These are phyloP conservation scores for Takashimella tepidaria DNA, from an alignment of 1,284 basidiomycete species.

Conservation along the genomic window DNA sequence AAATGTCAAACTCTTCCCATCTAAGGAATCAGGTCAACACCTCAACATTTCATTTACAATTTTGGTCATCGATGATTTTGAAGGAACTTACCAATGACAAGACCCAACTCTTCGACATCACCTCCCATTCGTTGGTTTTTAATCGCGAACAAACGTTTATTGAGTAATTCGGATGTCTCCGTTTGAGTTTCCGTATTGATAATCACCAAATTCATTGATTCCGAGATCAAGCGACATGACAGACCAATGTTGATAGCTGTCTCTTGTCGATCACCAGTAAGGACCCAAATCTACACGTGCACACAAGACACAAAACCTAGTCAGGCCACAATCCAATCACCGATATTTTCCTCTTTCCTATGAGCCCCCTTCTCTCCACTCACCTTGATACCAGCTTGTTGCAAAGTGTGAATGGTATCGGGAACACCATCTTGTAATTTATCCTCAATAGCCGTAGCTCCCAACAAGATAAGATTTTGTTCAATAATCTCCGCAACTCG, in stretches of 20 bases:
- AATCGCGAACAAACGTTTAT: constrained; percentile 81
- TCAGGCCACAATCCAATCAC: no score
- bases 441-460: constrained; percentile 98
- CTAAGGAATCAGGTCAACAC: constrained; percentile 48
- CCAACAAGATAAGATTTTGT: constrained; percentile 83
- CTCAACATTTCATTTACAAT: neutral
- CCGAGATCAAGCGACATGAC: constrained; percentile 92
- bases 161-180: constrained; percentile 83
- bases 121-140: constrained; percentile 86
- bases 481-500: constrained; percentile 94
- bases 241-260: constrained; percentile 99
- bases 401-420: constrained; percentile 94
- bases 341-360: no score
- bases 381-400: constrained; percentile 95
- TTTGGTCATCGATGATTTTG: neutral
- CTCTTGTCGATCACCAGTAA: constrained; percentile 97
- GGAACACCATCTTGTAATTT: constrained; percentile 98
- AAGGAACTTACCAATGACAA: constrained; percentile 77
- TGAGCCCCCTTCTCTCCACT: constrained; percentile 7
- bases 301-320: constrained; percentile 3
- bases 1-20: constrained; percentile 89
- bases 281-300: constrained; percentile 91
- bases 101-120: constrained; percentile 88
- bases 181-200: constrained; percentile 85
- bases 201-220: constrained; percentile 96